A percentile compares a stretch with the other conserved stretches of the same genome.
Conservation (phyloP, 768 basidiomycete species). For the Macrolepiota albuminosa region DNA sequence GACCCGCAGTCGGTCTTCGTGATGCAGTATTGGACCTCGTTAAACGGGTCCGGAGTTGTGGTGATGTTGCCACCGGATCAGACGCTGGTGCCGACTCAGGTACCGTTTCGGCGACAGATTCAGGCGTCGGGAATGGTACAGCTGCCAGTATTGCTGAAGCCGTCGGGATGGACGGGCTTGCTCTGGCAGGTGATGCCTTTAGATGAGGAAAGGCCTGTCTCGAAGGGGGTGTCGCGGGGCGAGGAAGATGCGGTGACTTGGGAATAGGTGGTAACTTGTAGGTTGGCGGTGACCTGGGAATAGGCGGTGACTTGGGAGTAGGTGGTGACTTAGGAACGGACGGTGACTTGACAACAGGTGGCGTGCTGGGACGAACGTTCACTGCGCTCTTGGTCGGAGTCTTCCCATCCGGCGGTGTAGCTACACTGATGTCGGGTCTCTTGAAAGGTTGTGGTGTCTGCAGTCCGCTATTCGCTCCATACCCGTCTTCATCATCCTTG, state of each 20-base stretch:
- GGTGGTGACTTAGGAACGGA: not conserved
- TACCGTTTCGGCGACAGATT: not conserved
- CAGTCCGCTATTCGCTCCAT: not conserved
- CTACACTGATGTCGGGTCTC: conserved; percentile 6
- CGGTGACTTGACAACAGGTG: not conserved
- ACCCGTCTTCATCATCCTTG: not conserved
- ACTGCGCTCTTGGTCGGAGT: not conserved
- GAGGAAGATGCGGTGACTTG: not conserved
- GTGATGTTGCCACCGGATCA: conserved; percentile 8
- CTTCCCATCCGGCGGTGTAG: not conserved
- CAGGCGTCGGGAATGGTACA: not conserved
- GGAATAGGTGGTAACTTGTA: not conserved
- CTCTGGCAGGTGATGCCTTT: not conserved
- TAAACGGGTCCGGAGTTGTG: conserved; percentile 7
- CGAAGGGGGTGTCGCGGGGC: not conserved
- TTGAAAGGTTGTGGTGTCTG: conserved; percentile 12
- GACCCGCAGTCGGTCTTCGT: conserved; percentile 9
- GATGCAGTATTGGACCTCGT: conserved; percentile 6
- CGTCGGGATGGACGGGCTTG: conserved; percentile 5
- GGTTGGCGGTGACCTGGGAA: not conserved
- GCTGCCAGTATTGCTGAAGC: not conserved
- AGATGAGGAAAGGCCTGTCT: not conserved
- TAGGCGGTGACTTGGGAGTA: not conserved
- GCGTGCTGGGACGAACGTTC: not conserved
- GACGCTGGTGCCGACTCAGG: not conserved